phyloP scores from a whole-genome alignment of 257 asterid species.

The Solanum bulbocastanum region DNA sequence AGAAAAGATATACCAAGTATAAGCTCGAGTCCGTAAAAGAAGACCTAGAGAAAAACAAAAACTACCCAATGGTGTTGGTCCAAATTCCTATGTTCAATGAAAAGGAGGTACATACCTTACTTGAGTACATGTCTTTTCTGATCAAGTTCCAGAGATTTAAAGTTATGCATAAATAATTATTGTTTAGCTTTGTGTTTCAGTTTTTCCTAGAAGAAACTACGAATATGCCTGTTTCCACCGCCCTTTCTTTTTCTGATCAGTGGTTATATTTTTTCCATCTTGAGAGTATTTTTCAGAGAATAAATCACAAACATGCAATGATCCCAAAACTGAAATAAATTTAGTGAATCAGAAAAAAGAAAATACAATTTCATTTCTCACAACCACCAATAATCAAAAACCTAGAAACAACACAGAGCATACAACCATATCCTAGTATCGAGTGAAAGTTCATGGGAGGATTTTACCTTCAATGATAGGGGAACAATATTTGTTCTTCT shows the following conservation, averaged over 20 bases:
- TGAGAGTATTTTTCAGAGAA: not conserved
- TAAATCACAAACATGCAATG: not conserved
- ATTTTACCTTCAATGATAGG: not conserved
- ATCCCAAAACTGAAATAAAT: not conserved
- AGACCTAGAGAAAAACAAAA: conserved; percentile 44
- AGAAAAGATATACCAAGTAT: conserved; percentile 71
- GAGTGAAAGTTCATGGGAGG: not conserved
- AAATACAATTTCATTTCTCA: not conserved
- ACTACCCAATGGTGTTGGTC: conserved; percentile 57
- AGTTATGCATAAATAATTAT: not conserved
- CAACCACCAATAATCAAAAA: not conserved
- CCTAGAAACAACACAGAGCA: not conserved
- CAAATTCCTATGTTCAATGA: conserved; percentile 92
- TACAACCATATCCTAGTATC: not conserved
- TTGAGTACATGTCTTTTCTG: not conserved
- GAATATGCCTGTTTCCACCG: not conserved
- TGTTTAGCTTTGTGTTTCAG: not conserved
- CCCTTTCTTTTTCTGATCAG: not conserved
- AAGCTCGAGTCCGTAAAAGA: conserved; percentile 61
- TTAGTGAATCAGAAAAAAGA: not conserved
- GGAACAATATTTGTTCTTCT: not conserved
- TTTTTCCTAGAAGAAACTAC: not conserved
- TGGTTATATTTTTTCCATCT: not conserved
- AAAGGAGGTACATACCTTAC: conserved; percentile 51
- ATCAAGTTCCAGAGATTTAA: not conserved